Conservation (phyloP, 805 yeast genomes). For the Saccharomycopsis oosterbeekiorum region DNA sequence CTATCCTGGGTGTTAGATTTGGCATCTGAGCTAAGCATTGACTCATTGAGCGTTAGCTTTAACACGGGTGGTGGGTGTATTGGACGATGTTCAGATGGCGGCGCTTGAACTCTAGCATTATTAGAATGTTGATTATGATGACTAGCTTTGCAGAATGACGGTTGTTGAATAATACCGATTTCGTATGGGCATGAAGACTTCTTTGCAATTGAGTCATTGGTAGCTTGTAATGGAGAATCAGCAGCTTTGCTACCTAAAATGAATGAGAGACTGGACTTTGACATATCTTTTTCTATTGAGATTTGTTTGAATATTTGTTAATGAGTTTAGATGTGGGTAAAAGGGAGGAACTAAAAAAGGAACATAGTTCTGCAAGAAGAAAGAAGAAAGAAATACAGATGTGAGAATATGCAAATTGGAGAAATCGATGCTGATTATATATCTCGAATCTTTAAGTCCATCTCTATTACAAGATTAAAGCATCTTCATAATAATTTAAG, state of each 20-base stretch:
- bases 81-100: slow-evolving; percentile 26
- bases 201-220: not conserved
- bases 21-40: not conserved
- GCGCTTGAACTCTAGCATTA: slow-evolving; percentile 20
- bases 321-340: not conserved
- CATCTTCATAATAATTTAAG: not conserved
- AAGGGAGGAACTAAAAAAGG: not conserved
- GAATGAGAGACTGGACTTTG: slow-evolving; percentile 12
- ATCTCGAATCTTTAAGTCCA: not conserved
- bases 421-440: not conserved
- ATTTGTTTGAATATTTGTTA: not conserved
- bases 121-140: slow-evolving; percentile 18
- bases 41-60: slow-evolving; percentile 20
- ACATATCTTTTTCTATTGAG: slow-evolving; percentile 3
- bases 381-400: not conserved
- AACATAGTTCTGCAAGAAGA: no score
- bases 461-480: not conserved
- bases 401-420: not conserved
- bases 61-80: slow-evolving; percentile 28
- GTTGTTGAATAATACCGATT: slow-evolving; percentile 24
- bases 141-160: slow-evolving; percentile 25
- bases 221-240: not conserved
- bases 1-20: not conserved
- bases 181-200: not conserved
- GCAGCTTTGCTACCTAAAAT: slow-evolving; percentile 5